phyloP scores from a whole-genome alignment of 176 grass and related monocot species.

The Phyllostachys edulis region DNA sequence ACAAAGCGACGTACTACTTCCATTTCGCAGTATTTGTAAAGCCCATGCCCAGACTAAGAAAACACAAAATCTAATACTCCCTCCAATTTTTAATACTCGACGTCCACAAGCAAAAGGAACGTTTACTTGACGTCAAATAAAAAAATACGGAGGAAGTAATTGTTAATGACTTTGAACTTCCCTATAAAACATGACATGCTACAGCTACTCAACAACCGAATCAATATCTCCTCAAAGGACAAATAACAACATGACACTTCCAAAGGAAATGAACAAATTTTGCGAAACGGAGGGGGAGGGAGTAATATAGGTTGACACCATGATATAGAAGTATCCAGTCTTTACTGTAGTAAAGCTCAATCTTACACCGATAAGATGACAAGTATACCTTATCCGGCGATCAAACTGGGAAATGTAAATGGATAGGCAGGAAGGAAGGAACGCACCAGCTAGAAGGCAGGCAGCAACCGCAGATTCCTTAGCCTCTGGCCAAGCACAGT shows the following conservation, averaged over 20 bases:
- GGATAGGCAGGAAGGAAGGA: neutral
- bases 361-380: neutral
- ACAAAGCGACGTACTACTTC: neutral
- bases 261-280: neutral
- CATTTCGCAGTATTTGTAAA: neutral
- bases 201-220: neutral
- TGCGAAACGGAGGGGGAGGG: neutral
- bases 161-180: neutral
- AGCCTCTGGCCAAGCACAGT: neutral
- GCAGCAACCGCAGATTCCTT: neutral
- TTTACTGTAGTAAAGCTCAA: neutral
- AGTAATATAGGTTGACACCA: neutral
- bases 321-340: neutral
- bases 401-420: slow-evolving; percentile 3
- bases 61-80: neutral
- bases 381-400: neutral
- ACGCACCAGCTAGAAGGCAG: slow-evolving; percentile 12
- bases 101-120: no score
- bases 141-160: no score
- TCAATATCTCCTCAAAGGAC: no score
- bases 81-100: no score
- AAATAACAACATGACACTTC: no score
- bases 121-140: no score
- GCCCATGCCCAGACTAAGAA: neutral
- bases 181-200: neutral